These are phyloP conservation scores for Aspergillus coremiiformis DNA, from an alignment of 495 filamentous ascomycete species.

Conservation along the genomic window DNA sequence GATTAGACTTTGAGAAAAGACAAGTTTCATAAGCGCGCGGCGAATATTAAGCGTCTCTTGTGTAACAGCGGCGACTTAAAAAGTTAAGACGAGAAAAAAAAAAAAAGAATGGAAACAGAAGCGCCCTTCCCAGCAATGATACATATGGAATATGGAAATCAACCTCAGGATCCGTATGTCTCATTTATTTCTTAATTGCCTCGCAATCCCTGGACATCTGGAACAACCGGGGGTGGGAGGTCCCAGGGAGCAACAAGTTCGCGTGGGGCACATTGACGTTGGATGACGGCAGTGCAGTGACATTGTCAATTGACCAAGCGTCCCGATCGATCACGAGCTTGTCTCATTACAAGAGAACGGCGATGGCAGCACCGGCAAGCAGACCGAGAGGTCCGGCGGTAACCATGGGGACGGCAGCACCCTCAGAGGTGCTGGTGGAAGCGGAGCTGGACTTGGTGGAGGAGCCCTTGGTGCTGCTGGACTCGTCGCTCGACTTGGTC, in stretches of 20 bases:
- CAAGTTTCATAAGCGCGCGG: slow-evolving; percentile 21
- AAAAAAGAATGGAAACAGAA: slow-evolving; percentile 13
- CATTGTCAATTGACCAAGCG: neutral
- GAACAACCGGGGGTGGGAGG: neutral
- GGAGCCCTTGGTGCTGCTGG: slow-evolving; percentile 1
- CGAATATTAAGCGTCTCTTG: slow-evolving; percentile 14
- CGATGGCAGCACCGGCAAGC: slow-evolving; percentile 41
- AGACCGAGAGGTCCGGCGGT: slow-evolving; percentile 36
- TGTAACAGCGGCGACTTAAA: slow-evolving; percentile 9
- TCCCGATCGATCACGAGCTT: neutral
- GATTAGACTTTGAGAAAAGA: slow-evolving; percentile 6
- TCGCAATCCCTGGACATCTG: neutral
- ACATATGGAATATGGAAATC: slow-evolving; percentile 11
- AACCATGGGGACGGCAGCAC: slow-evolving; percentile 27
- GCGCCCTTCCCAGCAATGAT: slow-evolving; percentile 11
- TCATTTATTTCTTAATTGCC: slow-evolving; percentile 16
- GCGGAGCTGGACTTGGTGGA: slow-evolving; percentile 6
- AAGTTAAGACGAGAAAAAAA: slow-evolving; percentile 1
- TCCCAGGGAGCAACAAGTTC: neutral
- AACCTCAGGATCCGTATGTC: slow-evolving; percentile 24
- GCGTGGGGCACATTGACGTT: neutral
- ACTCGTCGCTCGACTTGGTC: slow-evolving; percentile 6
- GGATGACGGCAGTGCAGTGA: neutral
- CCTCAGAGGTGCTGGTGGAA: slow-evolving; percentile 22
- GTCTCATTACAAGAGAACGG: slow-evolving; percentile 39